These are phyloP conservation scores for Pseudomassariella vexata DNA, from an alignment of 2,329 filamentous ascomycete genomes.

Conservation along the genomic window DNA sequence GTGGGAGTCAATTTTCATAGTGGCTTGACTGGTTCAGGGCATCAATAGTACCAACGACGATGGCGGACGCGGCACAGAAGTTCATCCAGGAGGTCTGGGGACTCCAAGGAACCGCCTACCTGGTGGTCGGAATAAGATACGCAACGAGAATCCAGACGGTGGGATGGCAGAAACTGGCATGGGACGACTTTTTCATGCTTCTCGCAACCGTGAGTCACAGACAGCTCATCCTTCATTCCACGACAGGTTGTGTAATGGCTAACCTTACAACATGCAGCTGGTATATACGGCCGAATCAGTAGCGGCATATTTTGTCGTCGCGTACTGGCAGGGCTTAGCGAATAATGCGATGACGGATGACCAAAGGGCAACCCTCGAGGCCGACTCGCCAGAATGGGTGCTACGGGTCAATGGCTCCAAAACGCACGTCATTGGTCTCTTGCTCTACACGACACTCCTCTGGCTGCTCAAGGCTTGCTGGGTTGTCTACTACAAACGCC, in stretches of 20 bases:
- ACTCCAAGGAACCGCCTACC: background rate
- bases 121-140: background rate
- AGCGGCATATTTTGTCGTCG: slow-evolving; percentile 23
- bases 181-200: slow-evolving; percentile 2
- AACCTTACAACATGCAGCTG: slow-evolving; percentile 9
- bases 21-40: too few species aligned
- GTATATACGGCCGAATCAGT: slow-evolving; percentile 19
- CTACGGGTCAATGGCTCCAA: slow-evolving; percentile 29
- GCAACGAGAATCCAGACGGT: slow-evolving; percentile 1
- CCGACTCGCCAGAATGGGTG: background rate
- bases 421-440: slow-evolving; percentile 24
- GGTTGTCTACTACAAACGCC: slow-evolving; percentile 24
- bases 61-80: background rate
- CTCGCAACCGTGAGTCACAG: background rate
- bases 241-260: background rate
- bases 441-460: slow-evolving; percentile 18
- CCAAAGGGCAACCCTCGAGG: slow-evolving; percentile 18
- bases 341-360: slow-evolving; percentile 27
- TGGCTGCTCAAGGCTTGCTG: slow-evolving; percentile 20
- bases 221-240: too few species aligned
- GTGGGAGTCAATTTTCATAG: too few species aligned
- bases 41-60: too few species aligned
- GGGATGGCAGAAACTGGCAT: background rate
- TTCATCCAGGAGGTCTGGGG: slow-evolving; percentile 1
- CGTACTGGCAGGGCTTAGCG: slow-evolving; percentile 21